These are phyloP conservation scores for Tilletia setariae DNA, from an alignment of 1,284 basidiomycete species.

Conservation along the genomic window DNA sequence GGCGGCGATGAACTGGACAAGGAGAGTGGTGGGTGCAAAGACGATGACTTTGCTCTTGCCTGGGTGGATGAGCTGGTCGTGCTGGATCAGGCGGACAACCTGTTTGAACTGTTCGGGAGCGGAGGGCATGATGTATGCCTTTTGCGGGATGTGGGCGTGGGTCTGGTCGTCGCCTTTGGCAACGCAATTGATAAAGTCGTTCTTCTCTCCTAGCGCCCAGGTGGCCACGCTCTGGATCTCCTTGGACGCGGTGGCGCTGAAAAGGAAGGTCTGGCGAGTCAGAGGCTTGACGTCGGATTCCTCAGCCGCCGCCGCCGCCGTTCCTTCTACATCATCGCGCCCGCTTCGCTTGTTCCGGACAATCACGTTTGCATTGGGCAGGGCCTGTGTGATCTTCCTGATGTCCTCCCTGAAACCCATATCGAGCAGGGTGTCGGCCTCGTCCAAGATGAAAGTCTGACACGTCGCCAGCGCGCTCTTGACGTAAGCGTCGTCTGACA, in stretches of 20 bases:
- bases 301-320: too few relatives aligned
- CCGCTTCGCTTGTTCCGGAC: neutral
- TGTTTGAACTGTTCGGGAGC: slow-evolving; percentile 74
- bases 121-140: slow-evolving; percentile 69
- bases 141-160: slow-evolving; percentile 77
- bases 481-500: slow-evolving; percentile 57
- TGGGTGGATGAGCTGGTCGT: slow-evolving; percentile 79
- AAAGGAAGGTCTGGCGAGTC: slow-evolving; percentile 80
- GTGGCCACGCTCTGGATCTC: slow-evolving; percentile 59
- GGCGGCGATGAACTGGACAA: slow-evolving; percentile 66
- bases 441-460: slow-evolving; percentile 82
- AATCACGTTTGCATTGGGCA: slow-evolving; percentile 65
- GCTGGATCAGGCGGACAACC: slow-evolving; percentile 73
- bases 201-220: slow-evolving; percentile 63
- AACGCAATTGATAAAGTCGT: slow-evolving; percentile 64
- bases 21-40: slow-evolving; percentile 85
- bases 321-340: too few relatives aligned
- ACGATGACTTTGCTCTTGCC: slow-evolving; percentile 75
- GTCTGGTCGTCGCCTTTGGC: slow-evolving; percentile 65
- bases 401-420: slow-evolving; percentile 94
- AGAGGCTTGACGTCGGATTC: neutral
- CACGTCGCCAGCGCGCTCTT: slow-evolving; percentile 49
- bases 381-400: slow-evolving; percentile 67
- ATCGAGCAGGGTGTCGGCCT: slow-evolving; percentile 90
- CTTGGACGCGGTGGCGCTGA: slow-evolving; percentile 74